Evolutionary conservation across 2,329 filamentous ascomycete species (phyloP), one percentile per base, ranked within the genome.

Genomic region (Stachybotrys echinatus): DNA sequence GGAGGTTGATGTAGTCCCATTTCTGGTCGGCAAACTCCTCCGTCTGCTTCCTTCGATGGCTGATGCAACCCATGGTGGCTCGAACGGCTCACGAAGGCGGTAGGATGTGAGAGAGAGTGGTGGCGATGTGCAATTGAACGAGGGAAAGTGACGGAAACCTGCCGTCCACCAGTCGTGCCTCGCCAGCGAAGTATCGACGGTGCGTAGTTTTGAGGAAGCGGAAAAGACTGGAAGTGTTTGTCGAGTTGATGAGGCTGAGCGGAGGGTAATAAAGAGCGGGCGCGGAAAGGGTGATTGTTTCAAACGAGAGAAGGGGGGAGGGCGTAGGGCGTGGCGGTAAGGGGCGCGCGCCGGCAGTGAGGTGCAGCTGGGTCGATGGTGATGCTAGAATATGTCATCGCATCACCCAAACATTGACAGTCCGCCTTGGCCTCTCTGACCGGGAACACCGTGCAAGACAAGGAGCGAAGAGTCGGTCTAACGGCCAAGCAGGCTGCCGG

Each of bases 1-100:
- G 67, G 48, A 81, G 71, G 58, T 71, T 81, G 65, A 97, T 92
- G 66, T 92, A 95, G 62, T 92, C 89, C 92, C 92, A 97, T 76
- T 91, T 88, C 73, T 94, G 89, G 70, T 96, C 92, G 52, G 88
- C 84, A 55, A 81, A 78, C 54, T 92, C 79, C 55, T 86, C 77
- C 57, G 76, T 79, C 64, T 75, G 66, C 64, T 87, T 87, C 50
- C 75, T 74, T 47, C 78, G 72, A 58, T 83, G 80, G 55, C 81
- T 79, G 58, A 81, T 74, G 64, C 84, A 88, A 58, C 80, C 77
- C 87, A 91, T 90, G 46, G 62, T 79, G 65, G 27, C 49, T 53
- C 49, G 51, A 53, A 50, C 43, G 14, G 49, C 51, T 48, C 23
- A 42, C 27, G 44, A 47, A 34, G 27, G 14, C 10, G 27, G 5